Base-by-base conservation (phyloP, 2,329 filamentous ascomycete genomes). In the Pseudonectria foliicola region DNA sequence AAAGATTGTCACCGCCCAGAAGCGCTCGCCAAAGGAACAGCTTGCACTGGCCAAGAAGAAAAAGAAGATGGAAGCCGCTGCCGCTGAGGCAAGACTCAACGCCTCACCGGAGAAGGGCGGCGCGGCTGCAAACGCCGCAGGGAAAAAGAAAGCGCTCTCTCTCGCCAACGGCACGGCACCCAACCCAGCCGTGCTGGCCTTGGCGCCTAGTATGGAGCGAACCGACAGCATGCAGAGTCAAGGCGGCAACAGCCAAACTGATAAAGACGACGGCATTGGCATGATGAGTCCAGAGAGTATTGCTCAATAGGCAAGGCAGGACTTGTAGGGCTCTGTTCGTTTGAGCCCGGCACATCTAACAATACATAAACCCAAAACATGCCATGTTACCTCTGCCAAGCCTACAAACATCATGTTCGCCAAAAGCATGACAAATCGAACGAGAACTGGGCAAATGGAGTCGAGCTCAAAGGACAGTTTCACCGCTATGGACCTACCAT, bases 231-330 rank as follows among this genome's bases (percentile, higher is more conserved):
- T 66, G 61, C 72, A 75, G 54, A 75, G 70, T 42, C 66, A 71
- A 50, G 70, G 66, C n/a, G 69, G 67, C 35, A 64, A 77, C 49
- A 80, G 72, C 42, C 77, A 79, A 55, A 81, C 75, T 37, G 80
- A 80, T 48, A 81, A 83, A 54, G 80, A 80, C 37, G 77, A 77
- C 34, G 73, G 70, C 13, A 77, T 78, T 23, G 82, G 82, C 13
- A 87, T 90, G 77, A 87, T 90, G 70, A 92, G 85, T 55, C 86
- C 86, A 4, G 80, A 90, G 63, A 88, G 85, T 58, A 77, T 86
- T 46, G 72, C 73, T 37, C 59, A 65, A 53, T 64, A 59, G 47
- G 45, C 40, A 41, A 48, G 28, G 40, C 46, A 45, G 33, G 21
- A 32, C 36, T 49, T 45, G 29, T 33, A 14, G 8, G 18, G 18